Evolutionary conservation across 2,329 filamentous ascomycete genomes (phyloP), one percentile per base, ranked within the genome.

Genomic region (Stemphylium lycopersici): DNA sequence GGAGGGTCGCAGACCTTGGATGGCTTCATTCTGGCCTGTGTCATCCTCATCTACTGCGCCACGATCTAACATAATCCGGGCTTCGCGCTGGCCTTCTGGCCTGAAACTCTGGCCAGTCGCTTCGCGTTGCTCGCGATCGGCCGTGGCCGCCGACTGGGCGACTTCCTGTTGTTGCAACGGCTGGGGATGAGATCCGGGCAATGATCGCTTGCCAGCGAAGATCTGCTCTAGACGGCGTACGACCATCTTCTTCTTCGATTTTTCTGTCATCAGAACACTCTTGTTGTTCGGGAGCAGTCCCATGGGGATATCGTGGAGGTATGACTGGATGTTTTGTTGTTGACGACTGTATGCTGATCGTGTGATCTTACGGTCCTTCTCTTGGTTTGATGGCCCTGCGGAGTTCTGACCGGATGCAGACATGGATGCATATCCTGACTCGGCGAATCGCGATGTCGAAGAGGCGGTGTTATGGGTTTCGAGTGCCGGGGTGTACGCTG

Each of bases 181-280:
- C 48, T 82, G 80, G 10, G 79, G 78, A 49, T 82, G 79, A 16
- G 70, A 74, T 8, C 76, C 78, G 2, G 72, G 63, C 2, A 67
- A 70, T 41, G 75, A 79, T 69, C 67, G 78, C 67, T 88, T 90
- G 2, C 91, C 91, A 0, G 90, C 91, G 58, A 95, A 96, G 1
- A 96, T 81, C 59, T 93, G 89, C 67, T 96, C 91, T 5, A 96
- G 73, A 2, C 90, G 83, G 48, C 85, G 83, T 2, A 93, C 91
- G 0, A 93, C 88, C 16, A 92, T 69, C 68, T 87, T 91, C 78
- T 90, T 91, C 77, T 86, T 91, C 5, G 89, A 83, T 60, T 85
- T 87, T 12, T 93, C 90, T 0, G 87, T 86, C 83, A 92, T 84
- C 0, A 78, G 71, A 12, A 69, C 71, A 20, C 32, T 55, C 32